These are phyloP conservation scores for Pythium folliculosum DNA, from an alignment of 352 stramenopile genomes.

Conservation along the genomic window DNA sequence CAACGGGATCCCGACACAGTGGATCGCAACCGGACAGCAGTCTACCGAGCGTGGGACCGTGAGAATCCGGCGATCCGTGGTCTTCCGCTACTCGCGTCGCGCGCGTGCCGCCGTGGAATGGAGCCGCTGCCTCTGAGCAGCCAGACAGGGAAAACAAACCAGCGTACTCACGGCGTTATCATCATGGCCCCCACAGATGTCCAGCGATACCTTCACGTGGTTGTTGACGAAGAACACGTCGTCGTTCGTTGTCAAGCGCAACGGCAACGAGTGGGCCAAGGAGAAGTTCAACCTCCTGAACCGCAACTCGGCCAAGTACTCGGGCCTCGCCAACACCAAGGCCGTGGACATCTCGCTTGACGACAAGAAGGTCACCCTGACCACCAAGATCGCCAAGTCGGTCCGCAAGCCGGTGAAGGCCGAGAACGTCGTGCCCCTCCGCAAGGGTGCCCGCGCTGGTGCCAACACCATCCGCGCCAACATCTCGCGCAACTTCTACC, in stretches of 20 bases:
- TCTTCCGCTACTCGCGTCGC: no score
- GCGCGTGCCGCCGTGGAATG: neutral
- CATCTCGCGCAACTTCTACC: conserved; percentile 90
- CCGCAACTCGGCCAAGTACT: conserved; percentile 97
- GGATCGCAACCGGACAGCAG: neutral
- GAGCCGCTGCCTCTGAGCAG: neutral
- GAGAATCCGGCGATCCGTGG: no score
- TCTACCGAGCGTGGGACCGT: no score
- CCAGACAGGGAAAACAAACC: neutral
- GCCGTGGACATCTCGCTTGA: conserved; percentile 88
- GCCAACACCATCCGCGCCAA: conserved; percentile 87
- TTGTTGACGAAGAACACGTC: conserved; percentile 96
- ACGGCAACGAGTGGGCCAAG: conserved; percentile 87
- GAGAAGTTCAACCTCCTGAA: conserved; percentile 97
- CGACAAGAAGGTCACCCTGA: conserved; percentile 88
- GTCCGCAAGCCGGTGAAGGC: conserved; percentile 70
- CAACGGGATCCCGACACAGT: neutral
- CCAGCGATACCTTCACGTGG: conserved; percentile 95
- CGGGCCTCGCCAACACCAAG: conserved; percentile 93
- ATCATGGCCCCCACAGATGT: conserved; percentile 58
- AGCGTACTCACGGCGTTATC: conserved; percentile 11
- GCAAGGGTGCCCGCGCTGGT: conserved; percentile 81
- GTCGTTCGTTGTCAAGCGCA: conserved; percentile 95
- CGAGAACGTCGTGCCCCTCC: conserved; percentile 73
- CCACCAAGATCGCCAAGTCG: conserved; percentile 82